Evolutionary conservation across 805 yeast species (phyloP).

Genomic region (Metschnikowia kofuensis): DNA sequence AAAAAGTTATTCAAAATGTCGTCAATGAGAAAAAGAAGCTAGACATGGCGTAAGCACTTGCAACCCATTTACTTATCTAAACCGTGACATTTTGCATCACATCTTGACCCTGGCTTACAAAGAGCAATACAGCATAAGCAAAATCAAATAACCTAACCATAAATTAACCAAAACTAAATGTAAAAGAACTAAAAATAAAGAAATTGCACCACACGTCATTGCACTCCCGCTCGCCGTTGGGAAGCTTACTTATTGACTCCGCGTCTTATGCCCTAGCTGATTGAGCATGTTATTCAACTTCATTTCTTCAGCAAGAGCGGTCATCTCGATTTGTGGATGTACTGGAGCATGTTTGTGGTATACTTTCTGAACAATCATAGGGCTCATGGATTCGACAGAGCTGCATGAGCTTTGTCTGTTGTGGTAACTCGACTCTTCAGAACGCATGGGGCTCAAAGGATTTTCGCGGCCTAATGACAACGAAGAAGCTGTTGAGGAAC

Average conservation of each 20-base stretch:
- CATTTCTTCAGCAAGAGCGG: constrained; percentile 16
- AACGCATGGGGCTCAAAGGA: constrained; percentile 7
- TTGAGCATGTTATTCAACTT: constrained; percentile 16
- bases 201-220: background rate
- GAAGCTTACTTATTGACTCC: background rate
- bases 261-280: constrained; percentile 8
- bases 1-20: background rate
- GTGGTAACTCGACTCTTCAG: constrained; percentile 13
- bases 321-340: constrained; percentile 15
- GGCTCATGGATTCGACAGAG: constrained; percentile 17
- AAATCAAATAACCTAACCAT: constrained; percentile 8
- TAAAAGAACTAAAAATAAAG: background rate
- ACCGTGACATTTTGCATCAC: too few species aligned
- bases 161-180: constrained; percentile 2
- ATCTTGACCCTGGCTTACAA: background rate
- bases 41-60: too few species aligned
- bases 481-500: constrained; percentile 16
- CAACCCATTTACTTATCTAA: too few species aligned
- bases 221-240: background rate
- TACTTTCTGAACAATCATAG: constrained; percentile 3
- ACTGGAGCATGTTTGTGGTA: constrained; percentile 2
- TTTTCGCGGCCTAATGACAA: constrained; percentile 15
- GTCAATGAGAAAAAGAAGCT: background rate
- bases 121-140: background rate
- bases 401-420: constrained; percentile 23